Percentiles rank a stretch among this genome's conserved stretches.
phyloP scores from a whole-genome alignment of 1,139 yeast species.

The Eremothecium gossypii region DNA sequence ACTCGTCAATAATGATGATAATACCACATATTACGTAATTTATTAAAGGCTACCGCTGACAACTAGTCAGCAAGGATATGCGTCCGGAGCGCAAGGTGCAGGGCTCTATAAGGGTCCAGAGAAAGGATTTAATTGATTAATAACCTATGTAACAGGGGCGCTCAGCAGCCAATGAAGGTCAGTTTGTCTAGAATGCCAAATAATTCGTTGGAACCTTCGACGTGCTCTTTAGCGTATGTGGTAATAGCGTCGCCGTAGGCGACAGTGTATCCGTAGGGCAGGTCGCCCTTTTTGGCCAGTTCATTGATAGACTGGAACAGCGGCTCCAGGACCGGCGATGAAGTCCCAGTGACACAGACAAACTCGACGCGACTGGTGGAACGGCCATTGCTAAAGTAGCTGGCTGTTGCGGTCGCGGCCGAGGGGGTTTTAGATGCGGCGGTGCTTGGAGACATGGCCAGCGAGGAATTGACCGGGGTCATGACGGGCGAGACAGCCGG shows the following conservation, averaged over 20 bases:
- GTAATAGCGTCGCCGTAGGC: constrained; percentile 45
- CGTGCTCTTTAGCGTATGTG: constrained; percentile 59
- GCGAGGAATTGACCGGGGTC: constrained; percentile 6
- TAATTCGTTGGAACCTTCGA: constrained; percentile 71
- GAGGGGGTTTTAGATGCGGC: constrained; percentile 1
- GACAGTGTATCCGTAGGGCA: constrained; percentile 47
- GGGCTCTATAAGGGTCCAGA: too few species aligned
- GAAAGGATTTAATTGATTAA: too few species aligned
- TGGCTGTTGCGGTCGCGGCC: constrained; percentile 3
- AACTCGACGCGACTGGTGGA: constrained; percentile 23
- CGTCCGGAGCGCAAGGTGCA: too few species aligned
- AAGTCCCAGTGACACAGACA: constrained; percentile 55
- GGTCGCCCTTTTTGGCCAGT: constrained; percentile 31
- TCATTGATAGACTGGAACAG: constrained; percentile 52
- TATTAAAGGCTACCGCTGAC: too few species aligned
- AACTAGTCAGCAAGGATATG: too few species aligned
- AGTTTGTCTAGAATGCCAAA: constrained; percentile 38
- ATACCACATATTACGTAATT: too few species aligned
- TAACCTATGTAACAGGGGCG: too few species aligned
- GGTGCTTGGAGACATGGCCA: constrained; percentile 7
- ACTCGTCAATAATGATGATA: not conserved
- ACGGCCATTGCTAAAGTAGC: constrained; percentile 11
- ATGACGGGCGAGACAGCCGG: constrained; percentile 7
- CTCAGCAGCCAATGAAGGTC: not conserved
- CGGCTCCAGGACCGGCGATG: constrained; percentile 62